Percentiles rank a stretch among this genome's conserved stretches.
Evolutionary conservation across 106 monocot genomes (phyloP).

Genomic region (Platanthera zijinensis): DNA sequence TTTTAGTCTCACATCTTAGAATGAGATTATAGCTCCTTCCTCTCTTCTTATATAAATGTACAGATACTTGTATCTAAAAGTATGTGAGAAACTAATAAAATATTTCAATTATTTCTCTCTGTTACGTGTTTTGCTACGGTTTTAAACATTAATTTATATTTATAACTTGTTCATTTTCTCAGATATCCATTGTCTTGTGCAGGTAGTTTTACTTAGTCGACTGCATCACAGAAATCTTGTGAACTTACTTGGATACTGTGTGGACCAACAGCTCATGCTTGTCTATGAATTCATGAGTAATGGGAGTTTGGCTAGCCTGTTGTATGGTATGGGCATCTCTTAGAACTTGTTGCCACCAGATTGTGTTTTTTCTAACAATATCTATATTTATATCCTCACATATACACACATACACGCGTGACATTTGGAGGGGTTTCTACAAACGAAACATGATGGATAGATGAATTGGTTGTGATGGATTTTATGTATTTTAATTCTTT

Average conservation of each 20-base stretch:
- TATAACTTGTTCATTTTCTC: neutral
- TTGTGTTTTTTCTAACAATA: slow-evolving; percentile 1
- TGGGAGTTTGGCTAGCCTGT: slow-evolving; percentile 75
- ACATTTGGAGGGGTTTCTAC: too few species aligned
- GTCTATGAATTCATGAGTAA: slow-evolving; percentile 97
- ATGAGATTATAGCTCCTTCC: too few species aligned
- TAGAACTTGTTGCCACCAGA: neutral
- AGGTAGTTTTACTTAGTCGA: slow-evolving; percentile 82
- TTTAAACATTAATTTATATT: neutral
- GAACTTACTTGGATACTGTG: slow-evolving; percentile 91
- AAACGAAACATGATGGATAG: too few species aligned
- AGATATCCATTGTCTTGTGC: neutral
- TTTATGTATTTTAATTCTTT: too few species aligned
- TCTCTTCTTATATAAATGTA: too few species aligned
- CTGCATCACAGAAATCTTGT: slow-evolving; percentile 96
- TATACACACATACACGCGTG: neutral
- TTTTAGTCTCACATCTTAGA: too few species aligned
- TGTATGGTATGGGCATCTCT: slow-evolving; percentile 51
- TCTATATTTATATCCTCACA: neutral
- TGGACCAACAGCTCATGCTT: slow-evolving; percentile 83
- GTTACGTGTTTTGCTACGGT: too few species aligned
- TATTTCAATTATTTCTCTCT: too few species aligned
- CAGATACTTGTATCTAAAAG: too few species aligned
- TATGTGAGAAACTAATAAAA: too few species aligned
- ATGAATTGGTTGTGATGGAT: too few species aligned